A percentile compares a stretch with the other conserved stretches of the same genome.
These are phyloP conservation scores for Anisodus tanguticus DNA, from an alignment of 257 asterid species.

Conservation along the genomic window DNA sequence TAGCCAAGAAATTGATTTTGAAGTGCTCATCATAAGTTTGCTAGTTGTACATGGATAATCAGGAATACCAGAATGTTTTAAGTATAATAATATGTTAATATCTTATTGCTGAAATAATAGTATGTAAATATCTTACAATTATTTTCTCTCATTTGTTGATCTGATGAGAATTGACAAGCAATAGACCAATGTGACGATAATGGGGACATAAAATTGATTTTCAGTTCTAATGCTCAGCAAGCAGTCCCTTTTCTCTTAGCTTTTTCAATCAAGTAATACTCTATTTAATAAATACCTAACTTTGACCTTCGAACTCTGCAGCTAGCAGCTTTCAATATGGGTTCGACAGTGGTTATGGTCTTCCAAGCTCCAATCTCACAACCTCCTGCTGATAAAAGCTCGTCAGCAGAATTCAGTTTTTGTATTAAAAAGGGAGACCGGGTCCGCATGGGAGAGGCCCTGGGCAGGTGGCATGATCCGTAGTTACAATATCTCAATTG, in stretches of 20 bases:
- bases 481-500: slow-evolving; percentile 27
- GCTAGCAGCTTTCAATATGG: slow-evolving; percentile 96
- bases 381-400: slow-evolving; percentile 37
- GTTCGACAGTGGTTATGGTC: slow-evolving; percentile 92
- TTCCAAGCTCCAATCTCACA: slow-evolving; percentile 77
- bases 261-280: slow-evolving; percentile 11
- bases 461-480: slow-evolving; percentile 69
- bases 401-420: slow-evolving; percentile 68
- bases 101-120: neutral
- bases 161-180: neutral
- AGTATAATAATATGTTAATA: neutral
- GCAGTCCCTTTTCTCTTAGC: neutral
- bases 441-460: slow-evolving; percentile 85
- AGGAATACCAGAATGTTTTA: neutral
- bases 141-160: neutral
- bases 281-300: slow-evolving; percentile 17
- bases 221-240: neutral
- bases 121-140: neutral
- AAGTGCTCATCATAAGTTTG: slow-evolving; percentile 19
- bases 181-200: neutral
- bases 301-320: slow-evolving; percentile 40
- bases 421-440: slow-evolving; percentile 64
- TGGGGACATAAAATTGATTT: neutral
- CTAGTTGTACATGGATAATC: neutral
- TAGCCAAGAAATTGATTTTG: slow-evolving; percentile 11